These are phyloP conservation scores for Yamadazyma takamatsuzukensis DNA, from an alignment of 805 yeast species.

Conservation along the genomic window DNA sequence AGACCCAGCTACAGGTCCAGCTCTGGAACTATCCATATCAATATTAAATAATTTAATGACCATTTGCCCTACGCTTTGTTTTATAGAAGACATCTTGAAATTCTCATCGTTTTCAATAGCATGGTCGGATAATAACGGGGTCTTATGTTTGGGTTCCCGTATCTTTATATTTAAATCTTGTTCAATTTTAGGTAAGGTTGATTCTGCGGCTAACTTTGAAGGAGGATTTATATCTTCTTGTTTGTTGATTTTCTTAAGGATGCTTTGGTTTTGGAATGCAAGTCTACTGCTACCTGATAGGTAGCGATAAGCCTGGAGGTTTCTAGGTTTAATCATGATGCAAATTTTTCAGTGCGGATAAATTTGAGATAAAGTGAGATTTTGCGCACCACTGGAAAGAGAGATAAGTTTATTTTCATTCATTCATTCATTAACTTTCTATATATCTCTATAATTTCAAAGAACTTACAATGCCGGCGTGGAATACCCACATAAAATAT, in stretches of 20 bases:
- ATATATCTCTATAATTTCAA: too few species aligned
- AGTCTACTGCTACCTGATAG: too few species aligned
- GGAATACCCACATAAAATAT: constrained; percentile 7
- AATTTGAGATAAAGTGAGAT: too few species aligned
- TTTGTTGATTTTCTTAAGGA: constrained; percentile 5
- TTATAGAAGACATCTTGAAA: constrained; percentile 32
- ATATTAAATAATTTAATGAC: constrained; percentile 59
- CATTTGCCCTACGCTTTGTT: constrained; percentile 57
- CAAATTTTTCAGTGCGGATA: too few species aligned
- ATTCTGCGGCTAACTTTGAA: constrained; percentile 33
- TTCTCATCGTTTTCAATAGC: constrained; percentile 34
- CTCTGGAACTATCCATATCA: constrained; percentile 89
- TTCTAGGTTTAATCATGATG: too few species aligned
- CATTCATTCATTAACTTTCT: too few species aligned
- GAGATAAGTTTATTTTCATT: too few species aligned
- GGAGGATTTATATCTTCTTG: constrained; percentile 22
- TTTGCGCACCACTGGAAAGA: too few species aligned
- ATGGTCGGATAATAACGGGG: constrained; percentile 38
- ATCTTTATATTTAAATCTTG: constrained; percentile 33
- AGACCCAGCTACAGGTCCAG: constrained; percentile 94
- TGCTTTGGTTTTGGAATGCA: constrained; percentile 9
- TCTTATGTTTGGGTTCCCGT: constrained; percentile 31
- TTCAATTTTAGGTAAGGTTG: constrained; percentile 34
- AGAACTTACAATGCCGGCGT: too few species aligned
- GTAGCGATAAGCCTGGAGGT: too few species aligned